Base-by-base conservation (phyloP, 2,329 filamentous ascomycete species). In the Aspergillus jensenii region DNA sequence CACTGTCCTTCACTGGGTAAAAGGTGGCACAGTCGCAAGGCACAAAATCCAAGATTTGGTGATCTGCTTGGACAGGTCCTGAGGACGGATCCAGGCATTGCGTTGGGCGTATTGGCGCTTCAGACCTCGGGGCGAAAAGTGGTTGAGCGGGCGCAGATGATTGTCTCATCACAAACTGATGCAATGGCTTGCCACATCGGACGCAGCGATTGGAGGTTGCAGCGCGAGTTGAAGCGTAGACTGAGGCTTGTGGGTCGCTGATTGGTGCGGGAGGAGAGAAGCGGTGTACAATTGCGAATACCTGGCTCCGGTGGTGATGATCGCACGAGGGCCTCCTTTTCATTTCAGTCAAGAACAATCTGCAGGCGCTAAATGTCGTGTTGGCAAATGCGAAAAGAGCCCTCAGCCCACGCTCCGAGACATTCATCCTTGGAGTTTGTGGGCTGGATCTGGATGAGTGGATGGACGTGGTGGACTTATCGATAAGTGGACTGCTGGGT, bases 251-350 rank as follows among this genome's bases (percentile, higher is more conserved):
- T 21, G 19, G 39, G 27, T 21, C 39, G 52, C 43, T 67, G 59
- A 67, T 65, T 67, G 64, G 65, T 46, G 55, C 59, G 58, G 58
- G 35, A 51, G 19, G n/a, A 52, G 64, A 67, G 59, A 63, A 66
- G 65, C 65, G 65, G 65, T 67, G 65, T 63, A 67, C 60, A 52
- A 51, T 40, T 8, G 35, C 35, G 21, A 54, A 44, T 39, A 14
- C n/a, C 15, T 43, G 39, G n/a, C 37, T 35, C 14, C 23, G 17
- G 27, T 48, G n/a, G n/a, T 43, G 31, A 21, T 48, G 21, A 31
- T 46, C 44, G 25, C 35, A 40, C 35, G 12, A 27, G 19, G 31
- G 12, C 33, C 35, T 51, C 48, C 46, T 49, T 12, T 25, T 37
- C 19, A 25, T 46, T 17, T 23, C 44, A 17, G 12, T 21, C 12